Conservation (phyloP, 1,284 basidiomycete species). For the Sphagnurus paluster region DNA sequence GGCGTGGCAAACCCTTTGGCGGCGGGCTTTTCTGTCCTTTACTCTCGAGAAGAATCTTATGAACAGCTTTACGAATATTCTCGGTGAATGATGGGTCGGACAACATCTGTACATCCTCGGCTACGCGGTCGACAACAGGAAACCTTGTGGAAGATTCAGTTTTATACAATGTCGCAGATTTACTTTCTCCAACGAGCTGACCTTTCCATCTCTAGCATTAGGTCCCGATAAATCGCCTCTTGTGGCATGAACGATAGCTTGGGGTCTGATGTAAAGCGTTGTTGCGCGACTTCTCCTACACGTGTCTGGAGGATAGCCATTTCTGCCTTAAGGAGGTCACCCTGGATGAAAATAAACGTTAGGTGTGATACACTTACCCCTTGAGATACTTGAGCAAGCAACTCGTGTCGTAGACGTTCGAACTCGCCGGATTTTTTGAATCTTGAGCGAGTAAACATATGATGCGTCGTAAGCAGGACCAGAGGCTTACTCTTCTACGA, state of each 20-base stretch:
- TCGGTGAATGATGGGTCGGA: slow-evolving; percentile 50
- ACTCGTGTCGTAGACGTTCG: slow-evolving; percentile 66
- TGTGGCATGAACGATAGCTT: slow-evolving; percentile 54
- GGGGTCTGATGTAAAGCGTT: slow-evolving; percentile 53
- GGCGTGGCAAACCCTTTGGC: slow-evolving; percentile 19
- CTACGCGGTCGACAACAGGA: slow-evolving; percentile 63
- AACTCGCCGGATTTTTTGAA: slow-evolving; percentile 83
- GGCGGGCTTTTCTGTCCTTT: slow-evolving; percentile 25
- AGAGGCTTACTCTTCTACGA: slow-evolving; percentile 66
- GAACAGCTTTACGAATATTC: slow-evolving; percentile 42
- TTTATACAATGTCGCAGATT: slow-evolving; percentile 12
- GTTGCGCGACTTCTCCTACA: slow-evolving; percentile 60
- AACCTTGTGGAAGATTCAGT: slow-evolving; percentile 36
- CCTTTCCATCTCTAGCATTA: slow-evolving; percentile 75
- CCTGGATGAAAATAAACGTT: slow-evolving; percentile 7
- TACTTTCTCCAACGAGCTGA: slow-evolving; percentile 22
- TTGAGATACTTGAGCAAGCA: slow-evolving; percentile 62
- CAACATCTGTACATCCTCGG: slow-evolving; percentile 51
- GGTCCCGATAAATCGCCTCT: slow-evolving; percentile 55
- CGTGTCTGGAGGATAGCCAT: slow-evolving; percentile 51
- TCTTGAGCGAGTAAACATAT: slow-evolving; percentile 37
- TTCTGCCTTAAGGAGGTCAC: slow-evolving; percentile 42
- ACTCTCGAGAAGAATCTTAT: slow-evolving; percentile 42
- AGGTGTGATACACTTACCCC: slow-evolving; percentile 48
- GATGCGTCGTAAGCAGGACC: too few relatives aligned